A percentile compares a stretch with the other conserved stretches of the same genome.
These are phyloP conservation scores for Carallia pectinifolia DNA, from an alignment of 345 rosid species.

Conservation along the genomic window DNA sequence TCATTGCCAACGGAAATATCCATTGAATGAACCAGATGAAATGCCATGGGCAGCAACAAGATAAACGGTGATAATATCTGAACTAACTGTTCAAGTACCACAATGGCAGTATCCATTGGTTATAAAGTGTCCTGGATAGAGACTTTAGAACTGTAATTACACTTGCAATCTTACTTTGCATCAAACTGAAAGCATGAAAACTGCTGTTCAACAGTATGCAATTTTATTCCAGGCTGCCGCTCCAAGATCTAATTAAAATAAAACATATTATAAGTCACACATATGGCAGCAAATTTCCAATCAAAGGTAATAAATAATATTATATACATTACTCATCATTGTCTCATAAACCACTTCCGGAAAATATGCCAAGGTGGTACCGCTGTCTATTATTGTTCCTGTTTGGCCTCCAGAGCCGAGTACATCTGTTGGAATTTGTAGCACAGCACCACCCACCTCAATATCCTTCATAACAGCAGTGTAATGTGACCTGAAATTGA, in stretches of 20 bases:
- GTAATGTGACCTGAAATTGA: conserved; percentile 72
- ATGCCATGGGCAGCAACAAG: not conserved
- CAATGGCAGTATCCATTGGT: not conserved
- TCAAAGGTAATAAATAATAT: not conserved
- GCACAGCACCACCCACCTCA: conserved; percentile 58
- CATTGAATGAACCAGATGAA: not conserved
- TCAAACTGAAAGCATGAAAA: conserved; percentile 60
- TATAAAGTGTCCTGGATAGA: not conserved
- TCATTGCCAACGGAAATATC: not conserved
- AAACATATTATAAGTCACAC: not conserved
- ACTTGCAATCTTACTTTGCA: conserved; percentile 50
- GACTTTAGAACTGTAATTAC: conserved; percentile 4
- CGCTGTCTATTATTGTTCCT: conserved; percentile 85
- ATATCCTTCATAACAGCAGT: conserved; percentile 63
- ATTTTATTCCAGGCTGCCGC: conserved; percentile 47
- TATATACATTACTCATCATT: conserved; percentile 47
- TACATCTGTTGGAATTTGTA: conserved; percentile 54
- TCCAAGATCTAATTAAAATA: conserved; percentile 45
- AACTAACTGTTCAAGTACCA: not conserved
- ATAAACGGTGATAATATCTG: not conserved
- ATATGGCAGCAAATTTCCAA: not conserved
- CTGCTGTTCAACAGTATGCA: conserved; percentile 55
- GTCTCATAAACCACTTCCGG: conserved; percentile 53
- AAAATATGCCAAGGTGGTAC: conserved; percentile 91
- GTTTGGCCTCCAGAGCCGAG: conserved; percentile 42